Conservation (phyloP, 768 basidiomycete species). For the Trametes maxima region DNA sequence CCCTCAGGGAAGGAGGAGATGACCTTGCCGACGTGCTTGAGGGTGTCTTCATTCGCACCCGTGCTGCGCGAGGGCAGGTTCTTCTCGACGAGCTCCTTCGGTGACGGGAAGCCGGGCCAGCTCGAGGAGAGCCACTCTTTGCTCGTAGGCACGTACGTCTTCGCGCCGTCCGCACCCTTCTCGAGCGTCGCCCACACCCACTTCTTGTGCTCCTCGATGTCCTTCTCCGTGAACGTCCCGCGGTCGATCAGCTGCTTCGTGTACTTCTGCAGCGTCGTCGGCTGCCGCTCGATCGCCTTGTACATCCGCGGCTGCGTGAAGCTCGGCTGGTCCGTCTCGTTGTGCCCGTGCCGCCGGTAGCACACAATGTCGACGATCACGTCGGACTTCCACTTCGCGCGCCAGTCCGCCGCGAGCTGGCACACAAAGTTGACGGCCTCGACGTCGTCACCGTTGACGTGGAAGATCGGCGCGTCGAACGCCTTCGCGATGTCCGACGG, state of each 20-base stretch:
- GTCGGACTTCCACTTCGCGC: constrained; percentile 98
- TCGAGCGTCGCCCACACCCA: constrained; percentile 99
- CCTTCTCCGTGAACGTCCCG: constrained; percentile 91
- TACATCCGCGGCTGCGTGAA: constrained; percentile 99
- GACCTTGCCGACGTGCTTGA: constrained; percentile 82
- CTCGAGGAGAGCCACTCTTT: constrained; percentile 98
- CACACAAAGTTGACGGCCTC: constrained; percentile 99
- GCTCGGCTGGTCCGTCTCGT: constrained; percentile 97
- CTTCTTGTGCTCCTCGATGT: constrained; percentile 96
- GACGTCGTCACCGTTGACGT: constrained; percentile 98
- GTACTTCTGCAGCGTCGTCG: constrained; percentile 89
- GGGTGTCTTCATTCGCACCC: constrained; percentile 74
- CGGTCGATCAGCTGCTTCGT: constrained; percentile 88
- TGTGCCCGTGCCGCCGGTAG: constrained; percentile 98
- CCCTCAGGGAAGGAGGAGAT: constrained; percentile 84
- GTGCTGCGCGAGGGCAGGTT: constrained; percentile 90
- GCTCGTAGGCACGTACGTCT: constrained; percentile 92
- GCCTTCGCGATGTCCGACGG: constrained; percentile 98
- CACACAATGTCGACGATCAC: constrained; percentile 99
- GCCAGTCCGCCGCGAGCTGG: constrained; percentile 96
- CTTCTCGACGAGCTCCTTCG: constrained; percentile 90
- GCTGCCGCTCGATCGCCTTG: constrained; percentile 91
- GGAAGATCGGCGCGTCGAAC: constrained; percentile 98
- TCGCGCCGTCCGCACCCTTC: constrained; percentile 86
- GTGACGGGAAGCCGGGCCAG: constrained; percentile 98